A percentile compares a stretch with the other conserved stretches of the same genome.
These are phyloP conservation scores for Cryptococcus neoformans DNA, from an alignment of 1,284 basidiomycete species.

Conservation along the genomic window DNA sequence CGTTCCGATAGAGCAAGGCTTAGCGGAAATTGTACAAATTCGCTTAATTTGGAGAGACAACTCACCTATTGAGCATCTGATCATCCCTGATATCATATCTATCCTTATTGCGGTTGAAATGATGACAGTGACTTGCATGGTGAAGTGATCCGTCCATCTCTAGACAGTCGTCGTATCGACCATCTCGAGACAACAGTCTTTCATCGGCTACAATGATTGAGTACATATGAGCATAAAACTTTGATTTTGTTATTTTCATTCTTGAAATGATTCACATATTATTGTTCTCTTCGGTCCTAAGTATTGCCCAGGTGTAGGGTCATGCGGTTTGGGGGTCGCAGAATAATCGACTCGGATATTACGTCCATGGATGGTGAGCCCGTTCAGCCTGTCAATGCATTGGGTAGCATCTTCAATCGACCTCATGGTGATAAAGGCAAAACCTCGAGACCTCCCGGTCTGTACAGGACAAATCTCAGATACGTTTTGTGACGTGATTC, in stretches of 20 bases:
- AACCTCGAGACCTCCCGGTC: constrained; percentile 95
- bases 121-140: too few relatives aligned
- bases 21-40: too few relatives aligned
- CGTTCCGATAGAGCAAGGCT: too few relatives aligned
- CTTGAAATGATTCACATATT: constrained; percentile 15
- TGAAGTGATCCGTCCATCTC: too few relatives aligned
- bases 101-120: too few relatives aligned
- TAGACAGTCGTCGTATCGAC: too few relatives aligned
- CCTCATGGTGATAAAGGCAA: constrained; percentile 95
- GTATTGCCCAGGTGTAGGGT: constrained; percentile 96
- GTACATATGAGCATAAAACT: not conserved
- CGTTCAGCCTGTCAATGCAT: constrained; percentile 89
- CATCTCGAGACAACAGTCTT: too few relatives aligned
- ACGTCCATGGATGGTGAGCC: constrained; percentile 89
- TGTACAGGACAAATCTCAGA: constrained; percentile 39
- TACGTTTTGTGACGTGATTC: too few relatives aligned
- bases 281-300: constrained; percentile 78
- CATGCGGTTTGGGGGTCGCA: constrained; percentile 87
- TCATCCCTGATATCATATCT: too few relatives aligned
- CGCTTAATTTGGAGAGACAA: too few relatives aligned
- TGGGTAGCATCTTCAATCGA: constrained; percentile 78
- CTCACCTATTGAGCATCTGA: too few relatives aligned
- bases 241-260: not conserved
- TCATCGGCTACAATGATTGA: not conserved
- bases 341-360: constrained; percentile 96